A percentile compares a stretch with the other conserved stretches of the same genome.
Evolutionary conservation across 1,284 basidiomycete species (phyloP).

Genomic region (Mycosarcoma mackinlayi): DNA sequence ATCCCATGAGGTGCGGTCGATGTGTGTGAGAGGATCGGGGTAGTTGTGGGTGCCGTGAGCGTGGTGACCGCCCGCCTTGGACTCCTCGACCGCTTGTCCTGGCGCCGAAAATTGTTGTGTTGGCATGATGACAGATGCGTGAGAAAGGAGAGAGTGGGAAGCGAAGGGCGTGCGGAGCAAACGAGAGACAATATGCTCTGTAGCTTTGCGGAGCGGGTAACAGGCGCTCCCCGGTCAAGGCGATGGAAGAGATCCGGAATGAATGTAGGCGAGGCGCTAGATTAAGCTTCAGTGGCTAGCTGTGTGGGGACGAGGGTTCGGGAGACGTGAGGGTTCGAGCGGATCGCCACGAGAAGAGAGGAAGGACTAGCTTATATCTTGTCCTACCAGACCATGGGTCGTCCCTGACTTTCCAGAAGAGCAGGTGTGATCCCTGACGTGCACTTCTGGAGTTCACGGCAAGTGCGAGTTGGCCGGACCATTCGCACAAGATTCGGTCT

Average conservation of each 20-base stretch:
- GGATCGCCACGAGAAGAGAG: too few species aligned
- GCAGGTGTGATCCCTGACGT: not conserved
- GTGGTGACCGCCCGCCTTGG: constrained; percentile 52
- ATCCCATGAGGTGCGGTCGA: constrained; percentile 56
- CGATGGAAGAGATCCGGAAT: too few species aligned
- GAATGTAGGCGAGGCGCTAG: too few species aligned
- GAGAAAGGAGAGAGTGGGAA: not conserved
- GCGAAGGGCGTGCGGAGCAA: too few species aligned
- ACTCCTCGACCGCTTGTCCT: constrained; percentile 49
- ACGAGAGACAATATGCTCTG: too few species aligned
- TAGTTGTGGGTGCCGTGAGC: constrained; percentile 61
- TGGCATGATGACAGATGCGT: constrained; percentile 17
- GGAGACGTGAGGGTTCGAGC: too few species aligned
- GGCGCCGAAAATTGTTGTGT: constrained; percentile 45
- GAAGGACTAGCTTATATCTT: constrained; percentile 7
- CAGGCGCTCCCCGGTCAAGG: too few species aligned
- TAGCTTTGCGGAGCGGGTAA: too few species aligned
- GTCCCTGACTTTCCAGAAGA: constrained; percentile 6
- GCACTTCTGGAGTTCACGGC: constrained; percentile 33
- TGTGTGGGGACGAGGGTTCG: too few species aligned
- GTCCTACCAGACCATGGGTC: not conserved
- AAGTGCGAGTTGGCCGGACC: constrained; percentile 2
- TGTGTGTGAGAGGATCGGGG: constrained; percentile 53
- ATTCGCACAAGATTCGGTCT: not conserved
- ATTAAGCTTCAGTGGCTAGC: too few species aligned